phyloP scores from a whole-genome alignment of 2,329 filamentous ascomycete genomes.

The Pseudogymnoascus sp. region DNA sequence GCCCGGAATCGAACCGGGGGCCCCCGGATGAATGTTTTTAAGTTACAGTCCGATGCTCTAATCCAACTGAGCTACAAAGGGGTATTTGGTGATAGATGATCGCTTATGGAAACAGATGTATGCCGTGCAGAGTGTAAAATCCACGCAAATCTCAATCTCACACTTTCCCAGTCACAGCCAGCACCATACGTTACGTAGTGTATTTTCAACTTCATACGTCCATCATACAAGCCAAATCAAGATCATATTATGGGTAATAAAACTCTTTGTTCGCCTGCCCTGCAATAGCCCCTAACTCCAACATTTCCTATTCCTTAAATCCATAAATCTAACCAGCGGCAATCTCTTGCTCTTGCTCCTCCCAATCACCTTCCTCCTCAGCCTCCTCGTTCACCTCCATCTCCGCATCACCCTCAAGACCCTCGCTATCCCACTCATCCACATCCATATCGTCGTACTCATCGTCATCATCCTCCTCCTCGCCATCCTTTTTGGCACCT shows the following conservation, averaged over 20 bases:
- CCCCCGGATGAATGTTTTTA: slow-evolving; percentile 9
- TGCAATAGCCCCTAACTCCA: background rate
- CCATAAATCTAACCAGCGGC: slow-evolving; percentile 4
- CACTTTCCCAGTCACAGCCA: background rate
- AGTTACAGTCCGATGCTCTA: slow-evolving; percentile 11
- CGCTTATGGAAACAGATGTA: background rate
- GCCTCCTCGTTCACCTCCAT: slow-evolving; percentile 27
- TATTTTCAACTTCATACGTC: background rate
- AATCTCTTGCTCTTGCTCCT: slow-evolving; percentile 27
- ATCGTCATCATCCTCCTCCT: slow-evolving; percentile 42
- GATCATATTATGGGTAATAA: background rate
- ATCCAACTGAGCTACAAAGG: slow-evolving; percentile 11
- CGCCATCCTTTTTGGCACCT: slow-evolving; percentile 39
- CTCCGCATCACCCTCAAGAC: slow-evolving; percentile 27
- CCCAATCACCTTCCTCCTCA: slow-evolving; percentile 27
- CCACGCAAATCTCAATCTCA: background rate
- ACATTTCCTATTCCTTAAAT: slow-evolving; percentile 2
- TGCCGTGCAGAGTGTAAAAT: background rate
- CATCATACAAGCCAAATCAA: background rate
- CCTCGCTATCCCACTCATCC: slow-evolving; percentile 33
- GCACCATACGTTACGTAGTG: background rate
- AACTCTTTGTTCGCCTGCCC: background rate
- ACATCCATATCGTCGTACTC: slow-evolving; percentile 39
- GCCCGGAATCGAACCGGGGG: slow-evolving; percentile 11
- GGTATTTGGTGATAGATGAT: background rate